phyloP scores from a whole-genome alignment of 2,329 filamentous ascomycete genomes.

The Fusarium nygamai region DNA sequence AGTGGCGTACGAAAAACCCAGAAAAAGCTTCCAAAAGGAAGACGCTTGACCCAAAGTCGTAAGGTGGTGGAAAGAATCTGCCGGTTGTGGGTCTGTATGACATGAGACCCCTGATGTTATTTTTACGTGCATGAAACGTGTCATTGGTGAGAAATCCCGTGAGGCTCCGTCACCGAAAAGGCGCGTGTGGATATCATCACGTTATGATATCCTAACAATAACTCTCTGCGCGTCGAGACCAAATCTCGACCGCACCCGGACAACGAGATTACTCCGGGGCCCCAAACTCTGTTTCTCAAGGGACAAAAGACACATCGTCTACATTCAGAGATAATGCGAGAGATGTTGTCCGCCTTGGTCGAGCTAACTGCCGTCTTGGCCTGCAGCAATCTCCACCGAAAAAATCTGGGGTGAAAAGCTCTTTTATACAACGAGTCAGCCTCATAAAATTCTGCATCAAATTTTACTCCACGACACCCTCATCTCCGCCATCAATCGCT shows the following conservation, averaged over 20 bases:
- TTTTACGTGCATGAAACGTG: slow-evolving; percentile 34
- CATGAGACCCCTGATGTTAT: slow-evolving; percentile 1
- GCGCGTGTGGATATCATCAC: slow-evolving; percentile 26
- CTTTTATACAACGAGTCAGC: slow-evolving; percentile 11
- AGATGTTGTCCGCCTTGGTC: not conserved
- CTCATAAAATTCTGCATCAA: not conserved
- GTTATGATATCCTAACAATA: slow-evolving; percentile 37
- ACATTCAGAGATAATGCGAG: not conserved
- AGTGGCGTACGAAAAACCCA: slow-evolving; percentile 15
- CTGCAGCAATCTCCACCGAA: not conserved
- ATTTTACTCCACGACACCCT: not conserved
- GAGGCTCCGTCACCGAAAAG: slow-evolving; percentile 5
- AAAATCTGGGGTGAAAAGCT: not conserved
- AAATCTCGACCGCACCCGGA: slow-evolving; percentile 1
- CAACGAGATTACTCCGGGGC: slow-evolving; percentile 28
- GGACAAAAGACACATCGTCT: too few relatives aligned
- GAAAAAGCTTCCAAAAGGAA: slow-evolving; percentile 16
- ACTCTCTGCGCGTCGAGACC: slow-evolving; percentile 9
- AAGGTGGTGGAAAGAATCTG: slow-evolving; percentile 30
- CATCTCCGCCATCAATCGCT: slow-evolving; percentile 20
- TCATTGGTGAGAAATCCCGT: slow-evolving; percentile 11
- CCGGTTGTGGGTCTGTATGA: slow-evolving; percentile 13
- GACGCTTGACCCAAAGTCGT: slow-evolving; percentile 7
- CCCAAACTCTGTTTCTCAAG: slow-evolving; percentile 14
- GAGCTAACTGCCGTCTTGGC: not conserved